Conservation (phyloP, 2,329 filamentous ascomycete genomes). For the Talaromyces marneffei region DNA sequence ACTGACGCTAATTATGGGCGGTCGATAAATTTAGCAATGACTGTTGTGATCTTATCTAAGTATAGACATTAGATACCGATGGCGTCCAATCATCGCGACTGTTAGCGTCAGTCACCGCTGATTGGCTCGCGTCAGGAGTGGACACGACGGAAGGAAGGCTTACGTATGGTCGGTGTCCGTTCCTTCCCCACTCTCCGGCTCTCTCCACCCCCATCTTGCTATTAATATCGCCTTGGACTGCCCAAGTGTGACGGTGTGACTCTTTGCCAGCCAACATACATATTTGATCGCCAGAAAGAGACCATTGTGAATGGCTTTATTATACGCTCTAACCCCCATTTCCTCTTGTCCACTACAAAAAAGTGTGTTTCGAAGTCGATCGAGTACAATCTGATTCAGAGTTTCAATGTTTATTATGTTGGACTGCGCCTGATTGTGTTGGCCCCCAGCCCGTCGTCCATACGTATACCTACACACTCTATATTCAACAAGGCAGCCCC, state of each 20-base stretch:
- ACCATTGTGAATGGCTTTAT: not conserved
- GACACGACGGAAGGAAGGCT: not conserved
- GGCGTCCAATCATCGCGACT: not conserved
- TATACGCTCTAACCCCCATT: not conserved
- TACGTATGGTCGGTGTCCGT: not conserved
- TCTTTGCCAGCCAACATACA: not conserved
- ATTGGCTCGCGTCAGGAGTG: not conserved
- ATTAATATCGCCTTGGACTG: not conserved
- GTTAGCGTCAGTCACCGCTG: not conserved
- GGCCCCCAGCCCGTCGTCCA: not conserved
- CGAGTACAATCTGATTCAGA: constrained; percentile 1
- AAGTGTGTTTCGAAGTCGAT: not conserved
- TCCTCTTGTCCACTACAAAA: not conserved
- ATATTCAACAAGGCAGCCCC: constrained; percentile 2
- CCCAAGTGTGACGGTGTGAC: too few relatives aligned
- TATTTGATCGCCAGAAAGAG: not conserved
- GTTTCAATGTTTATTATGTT: not conserved
- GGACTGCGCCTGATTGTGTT: constrained; percentile 2
- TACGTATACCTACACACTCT: not conserved
- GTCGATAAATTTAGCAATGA: constrained; percentile 6
- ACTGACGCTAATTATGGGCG: constrained; percentile 2
- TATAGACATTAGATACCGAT: not conserved
- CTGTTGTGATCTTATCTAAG: not conserved
- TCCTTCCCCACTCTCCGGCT: constrained; percentile 1
- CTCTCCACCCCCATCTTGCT: not conserved